Evolutionary conservation across 352 stramenopile species (phyloP), one percentile per base, ranked within the genome.

Genomic region (Thalassiosira hispida): DNA sequence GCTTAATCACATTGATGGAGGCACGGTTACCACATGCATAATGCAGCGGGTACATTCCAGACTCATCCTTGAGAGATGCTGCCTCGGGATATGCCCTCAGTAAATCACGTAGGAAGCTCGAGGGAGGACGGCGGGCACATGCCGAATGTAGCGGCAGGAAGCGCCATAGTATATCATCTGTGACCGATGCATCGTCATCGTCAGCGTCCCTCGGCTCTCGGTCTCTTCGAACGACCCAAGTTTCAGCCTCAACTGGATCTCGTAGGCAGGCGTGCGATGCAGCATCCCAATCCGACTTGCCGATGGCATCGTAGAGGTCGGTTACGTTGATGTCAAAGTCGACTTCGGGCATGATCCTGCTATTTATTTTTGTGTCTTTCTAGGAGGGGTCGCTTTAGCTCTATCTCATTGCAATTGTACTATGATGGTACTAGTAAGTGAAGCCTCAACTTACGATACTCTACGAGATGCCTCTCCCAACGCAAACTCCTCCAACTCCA

Each of bases 21-120:
- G 81, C 84, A 71, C 89, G 86, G 70, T 92, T 92, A 6, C 86
- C 86, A 68, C 78, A 85, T 18, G 86, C 86, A 57, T 92, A 92
- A 62, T 92, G 87, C 33, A 92, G 60, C 18, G 87, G 63, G 60
- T 87, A 83, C 87, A 92, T 91, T 9, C 87, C 87, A 56, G 88
- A 79, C 55, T 90, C 83, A 52, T 92, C 87, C n/a, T 78, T 61
- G 53, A 59, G 81, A 40, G 63, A 67, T 27, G 76, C 73, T 33
- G 79, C 84, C 62, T 83, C 72, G 0, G 81, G 84, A 64, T 91
- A 92, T 1, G 84, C 79, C 18, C 72, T 68, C 0, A 92, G 20
- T 23, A 92, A 69, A 42, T 77, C 72, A 20, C 44, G 25, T 35
- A 92, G 71, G 9, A 92, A 69, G 25, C 14, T 53, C 3, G 60